phyloP scores from a whole-genome alignment of 2,329 filamentous ascomycete genomes.

The Ilyonectria robusta region DNA sequence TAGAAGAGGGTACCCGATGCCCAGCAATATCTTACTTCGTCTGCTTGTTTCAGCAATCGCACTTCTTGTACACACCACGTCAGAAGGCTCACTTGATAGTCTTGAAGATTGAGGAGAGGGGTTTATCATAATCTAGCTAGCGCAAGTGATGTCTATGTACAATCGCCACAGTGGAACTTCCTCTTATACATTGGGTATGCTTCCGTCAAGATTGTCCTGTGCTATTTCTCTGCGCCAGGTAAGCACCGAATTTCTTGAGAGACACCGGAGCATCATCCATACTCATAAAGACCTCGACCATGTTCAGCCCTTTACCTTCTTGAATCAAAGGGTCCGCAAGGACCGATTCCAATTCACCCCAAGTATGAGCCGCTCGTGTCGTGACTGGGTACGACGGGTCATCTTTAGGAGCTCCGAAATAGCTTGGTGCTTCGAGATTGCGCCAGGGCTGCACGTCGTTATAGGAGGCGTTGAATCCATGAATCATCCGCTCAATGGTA shows the following conservation, averaged over 20 bases:
- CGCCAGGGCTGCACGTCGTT: slow-evolving; percentile 23
- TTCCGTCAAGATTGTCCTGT: neutral
- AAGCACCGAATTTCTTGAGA: neutral
- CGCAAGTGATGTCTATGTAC: too few relatives aligned
- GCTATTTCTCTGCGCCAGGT: neutral
- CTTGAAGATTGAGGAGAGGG: too few relatives aligned
- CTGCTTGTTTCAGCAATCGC: too few relatives aligned
- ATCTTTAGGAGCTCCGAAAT: slow-evolving; percentile 11
- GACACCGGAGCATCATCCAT: slow-evolving; percentile 13
- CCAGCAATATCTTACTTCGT: too few relatives aligned
- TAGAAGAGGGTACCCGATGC: too few relatives aligned
- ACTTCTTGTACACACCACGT: too few relatives aligned
- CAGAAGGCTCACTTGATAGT: too few relatives aligned
- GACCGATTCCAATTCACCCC: slow-evolving; percentile 6
- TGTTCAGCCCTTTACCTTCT: slow-evolving; percentile 8
- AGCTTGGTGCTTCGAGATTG: slow-evolving; percentile 15
- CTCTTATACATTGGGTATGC: too few relatives aligned
- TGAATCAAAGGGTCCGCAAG: neutral
- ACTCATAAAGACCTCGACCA: slow-evolving; percentile 23
- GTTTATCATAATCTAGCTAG: too few relatives aligned
- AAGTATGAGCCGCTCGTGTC: neutral
- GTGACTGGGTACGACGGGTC: neutral
- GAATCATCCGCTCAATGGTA: slow-evolving; percentile 18
- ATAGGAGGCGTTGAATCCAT: slow-evolving; percentile 9
- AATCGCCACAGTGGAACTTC: too few relatives aligned